These are phyloP conservation scores for Diphasiastrum complanatum DNA, from an alignment of 83 land plant genomes.

Conservation along the genomic window DNA sequence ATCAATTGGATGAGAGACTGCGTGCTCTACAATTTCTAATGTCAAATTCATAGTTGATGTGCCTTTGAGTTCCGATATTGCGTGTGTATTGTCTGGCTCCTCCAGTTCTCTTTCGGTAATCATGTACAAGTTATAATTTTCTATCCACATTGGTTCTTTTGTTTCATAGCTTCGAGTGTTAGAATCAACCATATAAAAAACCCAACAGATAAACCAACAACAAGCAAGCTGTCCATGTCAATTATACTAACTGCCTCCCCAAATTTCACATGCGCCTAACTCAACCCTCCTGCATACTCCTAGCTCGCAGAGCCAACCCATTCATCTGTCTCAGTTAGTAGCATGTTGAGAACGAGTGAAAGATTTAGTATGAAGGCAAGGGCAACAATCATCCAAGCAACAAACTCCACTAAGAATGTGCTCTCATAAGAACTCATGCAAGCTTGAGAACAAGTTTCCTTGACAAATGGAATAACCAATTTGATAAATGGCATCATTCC, in stretches of 20 bases:
- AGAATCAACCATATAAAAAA: conserved; percentile 60
- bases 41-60: too few species aligned
- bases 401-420: conserved; percentile 42
- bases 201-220: conserved; percentile 37
- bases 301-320: conserved; percentile 47
- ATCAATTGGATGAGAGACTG: too few species aligned
- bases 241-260: conserved; percentile 20
- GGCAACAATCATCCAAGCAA: conserved; percentile 44
- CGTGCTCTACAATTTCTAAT: too few species aligned
- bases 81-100: too few species aligned
- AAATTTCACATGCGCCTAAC: background rate
- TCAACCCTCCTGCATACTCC: conserved; percentile 37
- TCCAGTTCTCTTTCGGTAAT: too few species aligned
- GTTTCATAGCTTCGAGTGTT: conserved; percentile 42
- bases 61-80: too few species aligned
- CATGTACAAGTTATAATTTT: conserved; percentile 20
- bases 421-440: conserved; percentile 65
- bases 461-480: conserved; percentile 68
- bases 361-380: conserved; percentile 45
- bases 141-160: conserved; percentile 26
- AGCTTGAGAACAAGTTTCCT: conserved; percentile 58
- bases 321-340: conserved; percentile 59
- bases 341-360: conserved; percentile 58
- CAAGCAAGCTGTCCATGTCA: conserved; percentile 28
- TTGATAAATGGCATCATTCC: conserved; percentile 71